These are phyloP conservation scores for Debaryomyces hansenii DNA, from an alignment of 805 yeast genomes.

Conservation along the genomic window DNA sequence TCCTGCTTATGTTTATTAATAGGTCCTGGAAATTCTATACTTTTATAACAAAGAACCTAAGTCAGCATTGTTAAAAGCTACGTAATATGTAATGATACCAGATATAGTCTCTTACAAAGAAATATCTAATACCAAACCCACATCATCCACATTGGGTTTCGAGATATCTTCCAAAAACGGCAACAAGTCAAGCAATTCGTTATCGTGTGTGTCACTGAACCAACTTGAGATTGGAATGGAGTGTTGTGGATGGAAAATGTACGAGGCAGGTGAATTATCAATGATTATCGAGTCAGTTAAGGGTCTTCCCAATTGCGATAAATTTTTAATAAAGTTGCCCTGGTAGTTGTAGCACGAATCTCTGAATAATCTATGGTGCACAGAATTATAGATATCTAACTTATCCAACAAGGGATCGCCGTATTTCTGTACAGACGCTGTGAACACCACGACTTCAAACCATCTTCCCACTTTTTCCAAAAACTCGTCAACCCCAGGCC, in stretches of 20 bases:
- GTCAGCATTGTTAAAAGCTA: too few species aligned
- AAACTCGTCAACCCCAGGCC: slow-evolving; percentile 98
- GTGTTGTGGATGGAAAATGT: slow-evolving; percentile 95
- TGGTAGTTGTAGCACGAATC: slow-evolving; percentile 93
- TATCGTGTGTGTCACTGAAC: slow-evolving; percentile 98
- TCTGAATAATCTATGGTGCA: slow-evolving; percentile 91
- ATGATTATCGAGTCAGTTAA: slow-evolving; percentile 80
- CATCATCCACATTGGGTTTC: slow-evolving; percentile 71
- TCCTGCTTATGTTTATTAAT: slow-evolving; percentile 11
- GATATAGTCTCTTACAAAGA: slow-evolving; percentile 31
- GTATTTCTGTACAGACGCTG: slow-evolving; percentile 93
- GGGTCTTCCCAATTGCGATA: slow-evolving; percentile 93
- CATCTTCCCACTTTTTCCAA: slow-evolving; percentile 77
- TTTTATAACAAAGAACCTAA: background rate
- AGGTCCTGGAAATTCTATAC: background rate
- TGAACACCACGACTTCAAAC: slow-evolving; percentile 94
- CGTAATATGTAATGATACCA: too few species aligned
- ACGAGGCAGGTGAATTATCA: slow-evolving; percentile 98
- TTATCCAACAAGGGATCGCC: slow-evolving; percentile 95
- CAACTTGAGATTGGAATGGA: slow-evolving; percentile 96
- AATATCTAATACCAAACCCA: slow-evolving; percentile 81
- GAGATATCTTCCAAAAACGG: slow-evolving; percentile 90
- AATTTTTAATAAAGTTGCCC: slow-evolving; percentile 91
- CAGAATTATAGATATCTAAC: slow-evolving; percentile 68
- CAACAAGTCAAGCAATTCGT: slow-evolving; percentile 86